Percentiles rank a stretch among this genome's conserved stretches.
Evolutionary conservation across 352 stramenopile genomes (phyloP).

Genomic region (Pythium myriotylum): DNA sequence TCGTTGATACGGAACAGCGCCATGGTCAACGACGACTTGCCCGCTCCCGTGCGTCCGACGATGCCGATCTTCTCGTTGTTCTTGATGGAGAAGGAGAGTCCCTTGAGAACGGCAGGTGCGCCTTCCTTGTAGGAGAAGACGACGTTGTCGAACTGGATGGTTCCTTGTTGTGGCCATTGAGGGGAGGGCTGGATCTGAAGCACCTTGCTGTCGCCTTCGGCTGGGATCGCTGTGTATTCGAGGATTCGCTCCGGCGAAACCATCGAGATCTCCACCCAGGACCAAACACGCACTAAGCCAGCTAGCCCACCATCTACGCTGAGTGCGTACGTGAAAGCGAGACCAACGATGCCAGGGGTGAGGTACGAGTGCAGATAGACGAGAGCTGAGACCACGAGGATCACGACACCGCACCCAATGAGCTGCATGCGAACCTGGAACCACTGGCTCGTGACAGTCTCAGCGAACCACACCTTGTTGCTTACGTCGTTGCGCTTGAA

Average conservation of each 20-base stretch:
- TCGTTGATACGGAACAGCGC: slow-evolving; percentile 28
- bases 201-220: slow-evolving; percentile 20
- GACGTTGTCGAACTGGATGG: slow-evolving; percentile 81
- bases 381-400: slow-evolving; percentile 36
- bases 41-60: slow-evolving; percentile 9
- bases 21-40: not conserved
- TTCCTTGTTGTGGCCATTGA: slow-evolving; percentile 71
- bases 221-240: slow-evolving; percentile 36
- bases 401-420: slow-evolving; percentile 39
- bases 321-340: slow-evolving; percentile 87
- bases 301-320: slow-evolving; percentile 79
- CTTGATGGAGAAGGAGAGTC: slow-evolving; percentile 46
- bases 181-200: slow-evolving; percentile 25
- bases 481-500: slow-evolving; percentile 30
- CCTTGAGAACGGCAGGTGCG: slow-evolving; percentile 38
- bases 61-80: slow-evolving; percentile 20
- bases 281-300: slow-evolving; percentile 44
- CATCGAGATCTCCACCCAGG: slow-evolving; percentile 43
- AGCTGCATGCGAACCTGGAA: slow-evolving; percentile 48
- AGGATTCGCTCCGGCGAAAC: slow-evolving; percentile 45
- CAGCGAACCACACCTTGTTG: slow-evolving; percentile 35
- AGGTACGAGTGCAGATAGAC: slow-evolving; percentile 34
- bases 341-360: slow-evolving; percentile 65
- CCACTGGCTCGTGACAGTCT: slow-evolving; percentile 32
- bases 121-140: slow-evolving; percentile 68